Evolutionary conservation across 176 grass and related monocot genomes (phyloP), one percentile per base, ranked within the genome.

Genomic region (Rhynchospora tenuis): DNA sequence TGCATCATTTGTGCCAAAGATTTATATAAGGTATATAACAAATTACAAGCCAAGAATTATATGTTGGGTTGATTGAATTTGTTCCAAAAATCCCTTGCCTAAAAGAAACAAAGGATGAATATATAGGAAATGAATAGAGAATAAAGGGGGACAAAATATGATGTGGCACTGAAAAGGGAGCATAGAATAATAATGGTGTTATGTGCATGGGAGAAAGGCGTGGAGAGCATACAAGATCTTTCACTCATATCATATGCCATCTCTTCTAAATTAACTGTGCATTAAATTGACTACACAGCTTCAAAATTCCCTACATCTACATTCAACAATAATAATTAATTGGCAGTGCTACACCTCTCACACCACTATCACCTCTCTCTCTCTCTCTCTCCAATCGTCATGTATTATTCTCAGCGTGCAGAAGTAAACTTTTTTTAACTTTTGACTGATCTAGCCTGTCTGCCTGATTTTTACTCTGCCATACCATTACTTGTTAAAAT

Each of bases 181-280:
- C 51, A 73, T 59, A 79, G 84, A 33, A 73, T 61, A 84, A 89
- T 91, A 78, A 91, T 91, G 47, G n/a, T 89, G 90, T 77, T 47
- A 81, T 57, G 45, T 81, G 86, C 58, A 69, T 69, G 80, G 86
- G 64, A 83, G 80, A 86, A 84, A 67, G 87, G 83, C 44, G 59
- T 70, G 33, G 68, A 64, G 59, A 67, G 20, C 38, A 66, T 7
- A 59, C 50, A 46, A 64, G 15, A 38, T 29, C 51, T 44, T 81
- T 76, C 64, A 81, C 74, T 81, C 51, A 60, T 61, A 51, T 48
- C 44, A 76, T 10, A 79, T 51, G 9, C 10, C 23, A 75, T 74
- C 46, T 50, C 45, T 51, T 26, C 13, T 51, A 75, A 76, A 76
- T 58, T 64, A 52, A 79, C 58, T 79, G 60, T 57, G 23, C 72